Evolutionary conservation across 352 stramenopile species (phyloP), one percentile per base, ranked within the genome.

Genomic region (Globisporangium recalcitrans): DNA sequence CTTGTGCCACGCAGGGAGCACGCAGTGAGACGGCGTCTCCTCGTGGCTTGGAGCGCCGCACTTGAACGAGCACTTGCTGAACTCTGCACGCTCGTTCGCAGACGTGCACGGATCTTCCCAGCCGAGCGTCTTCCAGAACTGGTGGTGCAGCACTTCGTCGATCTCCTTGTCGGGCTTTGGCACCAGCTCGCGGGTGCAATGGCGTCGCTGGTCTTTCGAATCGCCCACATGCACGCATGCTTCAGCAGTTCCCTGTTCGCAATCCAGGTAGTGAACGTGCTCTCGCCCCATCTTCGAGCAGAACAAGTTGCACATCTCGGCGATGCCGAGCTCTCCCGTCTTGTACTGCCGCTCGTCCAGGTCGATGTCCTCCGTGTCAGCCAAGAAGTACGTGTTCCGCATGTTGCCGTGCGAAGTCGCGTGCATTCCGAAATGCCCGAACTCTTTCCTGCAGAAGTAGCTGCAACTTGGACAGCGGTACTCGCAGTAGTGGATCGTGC

Each of bases 271-370:
- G 58, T 93, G 83, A 4, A 92, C 80, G 32, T 94, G 83, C 11
- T 73, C 73, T 16, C 81, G 85, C 42, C 85, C 85, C 76, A 89
- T 91, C 60, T 91, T 90, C 14, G 81, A 80, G 63, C 81, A 94
- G 61, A 82, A 92, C 22, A 92, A 60, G 29, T 87, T 90, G 58
- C 85, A 94, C 82, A 94, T 94, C 53, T 94, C 82, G 1, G 85
- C 82, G 1, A 75, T 85, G 7, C 85, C 85, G 5, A 62, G 52
- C 63, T 94, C 85, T 1, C 85, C 85, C 9, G 73, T 68, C 19
- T 70, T 64, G 63, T 92, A 94, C 69, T 92, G 85, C 46, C 82
- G 80, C 52, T 88, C 85, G 9, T 78, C 68, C 24, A 94, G 58
- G 56, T 94, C 81, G 19, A 94, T 82, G 7, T 88, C 71, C 5